phyloP scores from a whole-genome alignment of 2,329 filamentous ascomycete species.

The Anthostomella pinea region DNA sequence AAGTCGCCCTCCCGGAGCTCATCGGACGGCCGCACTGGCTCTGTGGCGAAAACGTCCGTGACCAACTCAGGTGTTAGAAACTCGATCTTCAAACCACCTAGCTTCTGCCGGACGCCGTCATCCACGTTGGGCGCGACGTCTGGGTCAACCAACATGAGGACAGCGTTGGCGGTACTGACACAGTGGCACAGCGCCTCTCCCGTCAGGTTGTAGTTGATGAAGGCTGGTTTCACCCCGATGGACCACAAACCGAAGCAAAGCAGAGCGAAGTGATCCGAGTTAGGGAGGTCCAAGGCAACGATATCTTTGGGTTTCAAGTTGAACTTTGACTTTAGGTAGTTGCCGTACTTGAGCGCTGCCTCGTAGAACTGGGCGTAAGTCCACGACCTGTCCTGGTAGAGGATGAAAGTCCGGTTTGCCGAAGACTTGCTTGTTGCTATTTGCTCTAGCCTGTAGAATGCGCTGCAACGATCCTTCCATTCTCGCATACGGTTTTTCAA shows the following conservation, averaged over 20 bases:
- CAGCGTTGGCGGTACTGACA: conserved; percentile 63
- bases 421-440: conserved; percentile 52
- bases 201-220: conserved; percentile 83
- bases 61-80: conserved; percentile 59
- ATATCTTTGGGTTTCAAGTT: conserved; percentile 68
- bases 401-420: conserved; percentile 57
- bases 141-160: conserved; percentile 67
- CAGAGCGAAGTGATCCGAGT: conserved; percentile 75
- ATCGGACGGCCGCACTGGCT: conserved; percentile 58
- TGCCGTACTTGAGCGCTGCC: conserved; percentile 66
- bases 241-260: conserved; percentile 77
- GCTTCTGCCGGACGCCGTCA: conserved; percentile 52
- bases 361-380: conserved; percentile 77
- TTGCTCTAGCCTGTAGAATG: conserved; percentile 74
- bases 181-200: conserved; percentile 72
- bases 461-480: conserved; percentile 59
- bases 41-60: conserved; percentile 48
- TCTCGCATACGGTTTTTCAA: conserved; percentile 46
- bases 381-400: conserved; percentile 66
- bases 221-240: conserved; percentile 77
- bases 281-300: conserved; percentile 78
- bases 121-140: conserved; percentile 53
- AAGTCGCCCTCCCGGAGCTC: conserved; percentile 49
- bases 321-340: conserved; percentile 66
- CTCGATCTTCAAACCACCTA: conserved; percentile 55